phyloP scores from a whole-genome alignment of 2,329 filamentous ascomycete genomes.

The Pseudogymnoascus pannorum region DNA sequence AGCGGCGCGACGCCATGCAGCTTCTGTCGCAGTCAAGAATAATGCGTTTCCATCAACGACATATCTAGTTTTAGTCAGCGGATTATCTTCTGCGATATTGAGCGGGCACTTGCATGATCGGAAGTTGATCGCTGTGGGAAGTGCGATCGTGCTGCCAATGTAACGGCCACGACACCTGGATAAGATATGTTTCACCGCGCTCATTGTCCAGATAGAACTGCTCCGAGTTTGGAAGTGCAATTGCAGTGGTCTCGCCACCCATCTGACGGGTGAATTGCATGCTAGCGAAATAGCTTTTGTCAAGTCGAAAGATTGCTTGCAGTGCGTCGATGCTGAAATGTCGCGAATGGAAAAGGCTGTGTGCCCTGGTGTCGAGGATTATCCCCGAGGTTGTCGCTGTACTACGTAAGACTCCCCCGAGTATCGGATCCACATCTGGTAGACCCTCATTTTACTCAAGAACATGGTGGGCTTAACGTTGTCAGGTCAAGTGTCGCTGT shows the following conservation, averaged over 20 bases:
- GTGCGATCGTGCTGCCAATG: conserved; percentile 21
- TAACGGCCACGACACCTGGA: conserved; percentile 35
- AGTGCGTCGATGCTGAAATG: background rate
- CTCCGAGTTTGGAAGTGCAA: conserved; percentile 3
- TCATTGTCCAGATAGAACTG: conserved; percentile 20
- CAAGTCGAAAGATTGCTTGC: background rate
- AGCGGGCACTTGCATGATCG: conserved; percentile 37
- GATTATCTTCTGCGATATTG: conserved; percentile 22
- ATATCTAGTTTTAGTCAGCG: conserved; percentile 37
- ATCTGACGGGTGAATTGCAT: conserved; percentile 1
- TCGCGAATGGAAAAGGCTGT: background rate
- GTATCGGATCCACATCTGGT: background rate
- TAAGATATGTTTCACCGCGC: conserved; percentile 32
- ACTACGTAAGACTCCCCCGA: background rate
- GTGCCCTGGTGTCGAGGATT: background rate
- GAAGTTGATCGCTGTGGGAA: conserved; percentile 29
- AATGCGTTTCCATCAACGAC: conserved; percentile 36
- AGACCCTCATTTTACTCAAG: background rate
- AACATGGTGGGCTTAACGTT: background rate
- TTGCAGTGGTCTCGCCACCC: background rate
- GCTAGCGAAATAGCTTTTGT: background rate
- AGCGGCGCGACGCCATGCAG: conserved; percentile 37
- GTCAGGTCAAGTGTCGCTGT: background rate
- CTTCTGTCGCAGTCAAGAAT: conserved; percentile 39
- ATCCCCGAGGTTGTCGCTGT: background rate